phyloP scores from a whole-genome alignment of 176 grass and related monocot genomes.

The Avena eriantha region DNA sequence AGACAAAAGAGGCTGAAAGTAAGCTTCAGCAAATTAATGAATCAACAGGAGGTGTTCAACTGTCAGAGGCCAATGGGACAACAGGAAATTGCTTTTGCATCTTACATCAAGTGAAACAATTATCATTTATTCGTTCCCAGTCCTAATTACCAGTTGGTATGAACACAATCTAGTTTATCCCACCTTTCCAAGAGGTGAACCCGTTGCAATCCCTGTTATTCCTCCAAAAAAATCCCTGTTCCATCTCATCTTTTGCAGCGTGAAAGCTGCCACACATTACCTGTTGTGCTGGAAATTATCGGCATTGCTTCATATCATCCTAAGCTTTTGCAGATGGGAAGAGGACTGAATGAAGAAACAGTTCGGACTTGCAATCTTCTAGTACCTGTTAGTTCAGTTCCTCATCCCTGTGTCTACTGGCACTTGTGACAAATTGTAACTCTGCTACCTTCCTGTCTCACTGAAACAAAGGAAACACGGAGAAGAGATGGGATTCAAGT shows the following conservation, averaged over 20 bases:
- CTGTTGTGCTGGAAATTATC: not conserved
- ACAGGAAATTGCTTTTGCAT: not conserved
- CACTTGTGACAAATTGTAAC: not conserved
- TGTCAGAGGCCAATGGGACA: not conserved
- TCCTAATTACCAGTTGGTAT: not conserved
- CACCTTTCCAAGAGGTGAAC: not conserved
- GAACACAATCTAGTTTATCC: not conserved
- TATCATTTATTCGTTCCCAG: not conserved
- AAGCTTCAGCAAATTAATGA: not conserved
- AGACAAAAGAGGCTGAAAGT: not conserved
- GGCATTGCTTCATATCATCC: not conserved
- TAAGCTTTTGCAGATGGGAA: not conserved
- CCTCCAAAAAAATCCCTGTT: not conserved
- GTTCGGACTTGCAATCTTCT: not conserved
- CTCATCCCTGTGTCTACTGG: not conserved
- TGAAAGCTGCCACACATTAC: not conserved
- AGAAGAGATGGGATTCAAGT: not conserved
- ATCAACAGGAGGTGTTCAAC: not conserved
- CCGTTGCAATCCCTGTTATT: not conserved
- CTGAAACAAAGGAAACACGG: slow-evolving; percentile 28
- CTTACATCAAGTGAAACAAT: not conserved
- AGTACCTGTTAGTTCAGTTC: not conserved
- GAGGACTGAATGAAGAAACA: not conserved
- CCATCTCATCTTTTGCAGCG: not conserved
- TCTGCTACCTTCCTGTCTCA: slow-evolving; percentile 1